Percentiles rank a stretch among this genome's conserved stretches.
These are phyloP conservation scores for Adansonia digitata DNA, from an alignment of 345 rosid genomes.

Conservation along the genomic window DNA sequence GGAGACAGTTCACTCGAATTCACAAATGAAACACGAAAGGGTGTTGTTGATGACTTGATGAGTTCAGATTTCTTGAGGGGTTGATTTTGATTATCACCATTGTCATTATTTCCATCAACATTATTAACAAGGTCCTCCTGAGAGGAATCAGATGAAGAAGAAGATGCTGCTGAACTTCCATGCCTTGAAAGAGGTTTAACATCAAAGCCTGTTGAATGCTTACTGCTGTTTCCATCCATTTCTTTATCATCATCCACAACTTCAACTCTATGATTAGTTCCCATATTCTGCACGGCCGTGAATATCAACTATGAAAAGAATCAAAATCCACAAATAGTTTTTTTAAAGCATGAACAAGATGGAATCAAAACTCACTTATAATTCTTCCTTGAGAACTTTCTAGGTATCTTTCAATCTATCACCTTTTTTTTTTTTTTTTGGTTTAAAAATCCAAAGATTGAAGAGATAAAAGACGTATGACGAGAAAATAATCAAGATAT, in stretches of 20 bases:
- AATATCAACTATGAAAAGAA: too few species aligned
- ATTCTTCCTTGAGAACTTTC: not conserved
- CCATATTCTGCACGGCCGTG: not conserved
- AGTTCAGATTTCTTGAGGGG: not conserved
- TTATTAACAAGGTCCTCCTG: not conserved
- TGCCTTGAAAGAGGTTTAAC: not conserved
- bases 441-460: not conserved
- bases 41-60: too few species aligned
- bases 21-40: not conserved
- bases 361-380: not conserved
- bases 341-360: too few species aligned
- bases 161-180: not conserved
- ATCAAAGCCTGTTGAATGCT: slow-evolving; percentile 13
- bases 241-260: not conserved
- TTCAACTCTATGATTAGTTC: not conserved
- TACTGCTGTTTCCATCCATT: slow-evolving; percentile 1
- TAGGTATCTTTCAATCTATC: not conserved
- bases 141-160: slow-evolving; percentile 22
- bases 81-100: not conserved
- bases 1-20: slow-evolving; percentile 22
- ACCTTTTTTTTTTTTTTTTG: not conserved
- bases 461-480: not conserved
- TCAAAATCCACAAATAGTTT: too few species aligned
- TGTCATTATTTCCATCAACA: not conserved
- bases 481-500: not conserved